Conservation (phyloP, 371 early-diverging fungal species). For the Sporodiniella umbellata region DNA sequence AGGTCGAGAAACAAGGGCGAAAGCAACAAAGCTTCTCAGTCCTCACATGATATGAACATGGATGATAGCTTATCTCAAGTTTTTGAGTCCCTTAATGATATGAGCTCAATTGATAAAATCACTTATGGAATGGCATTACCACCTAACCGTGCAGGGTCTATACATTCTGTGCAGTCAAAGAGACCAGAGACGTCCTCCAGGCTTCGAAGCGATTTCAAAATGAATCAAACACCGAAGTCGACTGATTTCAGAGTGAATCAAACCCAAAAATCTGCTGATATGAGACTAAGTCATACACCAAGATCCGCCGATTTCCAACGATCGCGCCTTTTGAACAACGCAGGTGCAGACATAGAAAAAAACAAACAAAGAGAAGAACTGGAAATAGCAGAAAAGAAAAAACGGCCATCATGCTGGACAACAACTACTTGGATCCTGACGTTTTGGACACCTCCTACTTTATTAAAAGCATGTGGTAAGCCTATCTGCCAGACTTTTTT, state of each 20-base stretch:
- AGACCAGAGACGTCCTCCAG: background rate
- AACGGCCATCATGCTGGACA: constrained; percentile 29
- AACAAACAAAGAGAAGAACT: background rate
- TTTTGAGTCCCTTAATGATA: background rate
- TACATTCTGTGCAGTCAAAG: background rate
- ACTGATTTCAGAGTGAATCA: background rate
- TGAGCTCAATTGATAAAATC: background rate
- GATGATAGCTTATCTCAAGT: background rate
- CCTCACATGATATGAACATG: background rate
- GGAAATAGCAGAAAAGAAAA: constrained; percentile 3
- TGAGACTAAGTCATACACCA: constrained; percentile 2
- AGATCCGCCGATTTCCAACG: constrained; percentile 12
- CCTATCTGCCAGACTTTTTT: no score
- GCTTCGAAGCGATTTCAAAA: no score
- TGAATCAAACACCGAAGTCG: no score
- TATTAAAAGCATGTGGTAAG: constrained; percentile 27
- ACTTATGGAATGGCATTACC: background rate
- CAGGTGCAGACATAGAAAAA: background rate
- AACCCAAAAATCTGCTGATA: background rate
- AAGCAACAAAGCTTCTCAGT: background rate
- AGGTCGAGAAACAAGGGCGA: background rate
- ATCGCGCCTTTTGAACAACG: constrained; percentile 9
- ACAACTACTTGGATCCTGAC: constrained; percentile 37
- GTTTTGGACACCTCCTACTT: constrained; percentile 40
- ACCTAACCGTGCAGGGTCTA: background rate